phyloP scores from a whole-genome alignment of 2,329 filamentous ascomycete species.

The Aspergillus glaucus region DNA sequence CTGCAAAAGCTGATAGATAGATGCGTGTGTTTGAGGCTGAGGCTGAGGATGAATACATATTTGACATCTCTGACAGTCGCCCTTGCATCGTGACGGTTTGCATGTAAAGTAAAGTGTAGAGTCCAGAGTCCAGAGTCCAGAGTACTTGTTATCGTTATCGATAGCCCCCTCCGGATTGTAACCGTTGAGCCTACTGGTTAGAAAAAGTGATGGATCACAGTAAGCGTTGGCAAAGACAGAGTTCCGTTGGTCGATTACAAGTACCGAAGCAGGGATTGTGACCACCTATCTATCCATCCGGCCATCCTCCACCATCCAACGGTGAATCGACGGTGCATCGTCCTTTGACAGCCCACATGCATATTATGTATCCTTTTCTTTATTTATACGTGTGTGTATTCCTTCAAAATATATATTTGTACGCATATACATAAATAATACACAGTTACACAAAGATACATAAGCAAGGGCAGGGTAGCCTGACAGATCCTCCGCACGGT shows the following conservation, averaged over 20 bases:
- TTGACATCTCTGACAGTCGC: not conserved
- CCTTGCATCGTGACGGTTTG: not conserved
- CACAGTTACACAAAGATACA: not conserved
- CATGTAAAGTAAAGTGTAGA: not conserved
- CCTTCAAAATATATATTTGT: not conserved
- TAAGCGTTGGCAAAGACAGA: not conserved
- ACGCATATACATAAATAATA: not conserved
- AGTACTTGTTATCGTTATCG: not conserved
- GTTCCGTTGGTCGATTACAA: too few relatives aligned
- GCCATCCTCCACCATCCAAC: too few relatives aligned
- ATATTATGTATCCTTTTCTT: not conserved
- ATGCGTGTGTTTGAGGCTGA: not conserved
- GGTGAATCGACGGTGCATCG: too few relatives aligned
- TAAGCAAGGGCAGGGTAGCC: not conserved
- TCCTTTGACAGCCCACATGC: not conserved
- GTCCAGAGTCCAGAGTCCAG: too few relatives aligned
- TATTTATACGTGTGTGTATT: not conserved
- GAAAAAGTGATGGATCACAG: not conserved
- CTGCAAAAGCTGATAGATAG: not conserved
- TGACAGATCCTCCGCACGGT: slow-evolving; percentile 21
- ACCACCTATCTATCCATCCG: not conserved
- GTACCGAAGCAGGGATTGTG: not conserved
- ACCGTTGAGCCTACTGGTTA: not conserved
- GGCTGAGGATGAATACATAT: not conserved
- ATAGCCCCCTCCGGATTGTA: not conserved